Conservation (phyloP, 768 basidiomycete species). For the Leccinellum rugosiceps region DNA sequence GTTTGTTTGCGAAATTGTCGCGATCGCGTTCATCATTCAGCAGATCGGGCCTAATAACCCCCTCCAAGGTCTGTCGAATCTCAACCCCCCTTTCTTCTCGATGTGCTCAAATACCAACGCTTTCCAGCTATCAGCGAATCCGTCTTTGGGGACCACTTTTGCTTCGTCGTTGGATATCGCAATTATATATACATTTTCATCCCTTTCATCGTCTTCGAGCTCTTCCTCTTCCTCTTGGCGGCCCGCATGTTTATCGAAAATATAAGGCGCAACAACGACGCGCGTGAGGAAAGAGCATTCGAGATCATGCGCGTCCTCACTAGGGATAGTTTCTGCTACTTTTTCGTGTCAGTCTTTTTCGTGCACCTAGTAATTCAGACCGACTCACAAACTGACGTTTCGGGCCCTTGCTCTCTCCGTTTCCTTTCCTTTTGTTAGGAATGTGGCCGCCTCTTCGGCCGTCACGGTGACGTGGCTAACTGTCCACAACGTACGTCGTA, state of each 20-base stretch:
- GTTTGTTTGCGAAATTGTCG: conserved; percentile 25
- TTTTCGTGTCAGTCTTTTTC: conserved; percentile 25
- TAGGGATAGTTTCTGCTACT: conserved; percentile 31
- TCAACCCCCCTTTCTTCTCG: background rate
- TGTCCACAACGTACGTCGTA: conserved; percentile 19
- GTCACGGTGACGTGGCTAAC: conserved; percentile 28
- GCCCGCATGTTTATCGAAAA: conserved; percentile 15
- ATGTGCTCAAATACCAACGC: background rate
- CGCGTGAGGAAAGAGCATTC: background rate
- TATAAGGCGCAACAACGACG: background rate
- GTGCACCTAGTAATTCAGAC: no score
- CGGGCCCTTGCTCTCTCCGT: no score
- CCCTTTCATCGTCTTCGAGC: conserved; percentile 30
- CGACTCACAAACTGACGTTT: background rate
- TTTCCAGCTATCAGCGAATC: conserved; percentile 8
- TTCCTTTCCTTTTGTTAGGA: conserved; percentile 11
- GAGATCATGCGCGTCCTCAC: conserved; percentile 19
- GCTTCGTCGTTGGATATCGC: no score
- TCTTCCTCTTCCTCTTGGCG: conserved; percentile 23
- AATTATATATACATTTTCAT: conserved; percentile 29
- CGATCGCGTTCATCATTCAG: conserved; percentile 23
- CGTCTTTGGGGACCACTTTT: conserved; percentile 10
- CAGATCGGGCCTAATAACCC: conserved; percentile 24
- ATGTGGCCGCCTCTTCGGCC: conserved; percentile 21
- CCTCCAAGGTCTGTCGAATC: conserved; percentile 18